These are phyloP conservation scores for Ogataea haglerorum DNA, from an alignment of 805 yeast genomes.

Conservation along the genomic window DNA sequence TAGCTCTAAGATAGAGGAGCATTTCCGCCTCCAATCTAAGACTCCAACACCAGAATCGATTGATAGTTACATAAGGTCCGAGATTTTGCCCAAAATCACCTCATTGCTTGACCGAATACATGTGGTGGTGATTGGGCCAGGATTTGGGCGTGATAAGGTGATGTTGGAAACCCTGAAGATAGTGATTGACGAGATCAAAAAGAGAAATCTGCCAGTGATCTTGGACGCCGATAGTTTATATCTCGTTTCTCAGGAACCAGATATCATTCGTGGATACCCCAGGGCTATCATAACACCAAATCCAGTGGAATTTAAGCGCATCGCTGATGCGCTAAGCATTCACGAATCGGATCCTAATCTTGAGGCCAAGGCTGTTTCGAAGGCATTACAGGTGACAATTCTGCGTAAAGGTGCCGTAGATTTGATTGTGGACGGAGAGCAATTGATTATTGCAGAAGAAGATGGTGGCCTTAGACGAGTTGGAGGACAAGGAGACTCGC, in stretches of 20 bases:
- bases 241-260: constrained; percentile 57
- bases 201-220: constrained; percentile 63
- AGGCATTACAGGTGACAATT: constrained; percentile 52
- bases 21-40: constrained; percentile 2
- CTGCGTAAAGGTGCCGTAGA: constrained; percentile 74
- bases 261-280: constrained; percentile 48
- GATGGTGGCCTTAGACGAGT: constrained; percentile 76
- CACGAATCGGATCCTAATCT: constrained; percentile 7
- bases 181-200: constrained; percentile 54
- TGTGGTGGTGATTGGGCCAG: constrained; percentile 88
- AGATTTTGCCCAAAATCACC: constrained; percentile 54
- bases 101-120: constrained; percentile 64
- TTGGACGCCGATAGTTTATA: constrained; percentile 89
- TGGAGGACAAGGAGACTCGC: constrained; percentile 96
- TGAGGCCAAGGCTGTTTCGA: constrained; percentile 41
- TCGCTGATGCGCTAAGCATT: constrained; percentile 49
- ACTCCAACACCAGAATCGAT: constrained; percentile 16
- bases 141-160: constrained; percentile 76
- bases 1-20: constrained; percentile 26
- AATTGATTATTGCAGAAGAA: constrained; percentile 40
- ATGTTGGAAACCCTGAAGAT: constrained; percentile 61
- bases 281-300: constrained; percentile 85
- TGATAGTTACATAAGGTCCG: constrained; percentile 35
- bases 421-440: constrained; percentile 51
- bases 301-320: constrained; percentile 73